A percentile compares a stretch with the other conserved stretches of the same genome.
Conservation (phyloP, 306 rosid genomes). For the Rosa lucieae region DNA sequence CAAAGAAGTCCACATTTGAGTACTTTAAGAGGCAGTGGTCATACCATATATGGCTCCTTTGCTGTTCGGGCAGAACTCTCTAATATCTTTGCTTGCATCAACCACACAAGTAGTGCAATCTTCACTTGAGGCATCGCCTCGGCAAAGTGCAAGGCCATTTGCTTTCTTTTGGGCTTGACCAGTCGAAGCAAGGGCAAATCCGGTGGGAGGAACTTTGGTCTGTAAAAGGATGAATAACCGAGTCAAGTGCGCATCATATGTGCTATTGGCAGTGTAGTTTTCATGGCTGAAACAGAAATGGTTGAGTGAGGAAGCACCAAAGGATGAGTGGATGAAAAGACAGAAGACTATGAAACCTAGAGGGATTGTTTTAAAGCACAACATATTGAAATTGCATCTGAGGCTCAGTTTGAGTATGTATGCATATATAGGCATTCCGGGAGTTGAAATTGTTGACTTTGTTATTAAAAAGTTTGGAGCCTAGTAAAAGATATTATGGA, state of each 20-base stretch:
- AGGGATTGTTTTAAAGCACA: conserved; percentile 21
- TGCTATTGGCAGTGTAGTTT: conserved; percentile 41
- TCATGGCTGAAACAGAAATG: conserved; percentile 48
- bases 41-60: conserved; percentile 43
- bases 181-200: conserved; percentile 22
- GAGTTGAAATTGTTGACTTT: conserved; percentile 24
- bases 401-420: neutral
- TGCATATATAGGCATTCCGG: neutral
- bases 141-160: conserved; percentile 38
- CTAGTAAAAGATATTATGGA: neutral
- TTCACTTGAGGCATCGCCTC: conserved; percentile 31
- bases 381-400: conserved; percentile 9
- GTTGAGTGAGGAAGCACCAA: conserved; percentile 43
- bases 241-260: conserved; percentile 30
- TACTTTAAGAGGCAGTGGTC: conserved; percentile 40
- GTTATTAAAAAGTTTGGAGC: neutral
- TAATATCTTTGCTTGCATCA: conserved; percentile 23
- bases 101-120: conserved; percentile 32
- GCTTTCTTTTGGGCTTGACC: conserved; percentile 31
- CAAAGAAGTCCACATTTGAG: conserved; percentile 31
- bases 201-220: conserved; percentile 29
- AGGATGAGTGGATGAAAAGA: conserved; percentile 39
- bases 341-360: conserved; percentile 9
- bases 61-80: conserved; percentile 25
- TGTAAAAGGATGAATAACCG: conserved; percentile 18